Base-by-base conservation (phyloP, 139 green algal species). In the Chlamydomonas asymmetrica region DNA sequence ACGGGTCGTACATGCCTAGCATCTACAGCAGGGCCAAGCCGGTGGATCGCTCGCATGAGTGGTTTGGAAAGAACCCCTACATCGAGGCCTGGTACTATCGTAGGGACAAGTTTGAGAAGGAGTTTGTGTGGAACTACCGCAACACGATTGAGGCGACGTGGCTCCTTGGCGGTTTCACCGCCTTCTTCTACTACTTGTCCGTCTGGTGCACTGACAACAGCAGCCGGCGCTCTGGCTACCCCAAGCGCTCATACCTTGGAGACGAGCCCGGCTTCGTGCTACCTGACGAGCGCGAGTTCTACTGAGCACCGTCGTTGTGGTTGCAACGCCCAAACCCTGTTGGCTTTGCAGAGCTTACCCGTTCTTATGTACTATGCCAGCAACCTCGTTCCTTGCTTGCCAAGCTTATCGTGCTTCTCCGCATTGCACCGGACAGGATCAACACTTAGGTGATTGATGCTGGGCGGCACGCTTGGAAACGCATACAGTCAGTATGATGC, bases 271-370 rank as follows among this genome's bases (percentile, higher is more conserved):
- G 16, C 22, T 60, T 67, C 27, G 64, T 84, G 8, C 34, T 67
- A 2, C 57, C 65, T 10, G 72, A 84, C 49, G 78, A 84, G 72
- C 78, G 71, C 29, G 71, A 84, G 41, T 84, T 84, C 65, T 84
- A 84, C 40, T 83, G 41, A 82, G 64, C n/a, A n/a, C n/a, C n/a
- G n/a, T n/a, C n/a, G n/a, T n/a, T n/a, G n/a, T n/a, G n/a, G n/a
- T n/a, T n/a, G n/a, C n/a, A n/a, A n/a, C n/a, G n/a, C n/a, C n/a
- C n/a, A n/a, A n/a, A n/a, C n/a, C n/a, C n/a, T n/a, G n/a, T n/a
- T n/a, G n/a, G n/a, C n/a, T n/a, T n/a, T n/a, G n/a, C n/a, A n/a
- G n/a, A n/a, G n/a, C n/a, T n/a, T n/a, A n/a, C n/a, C n/a, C n/a
- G n/a, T n/a, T n/a, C n/a, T n/a, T n/a, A n/a, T n/a, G n/a, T n/a